Evolutionary conservation across 345 rosid genomes (phyloP), one percentile per base, ranked within the genome.

Genomic region (Camelina neglecta): DNA sequence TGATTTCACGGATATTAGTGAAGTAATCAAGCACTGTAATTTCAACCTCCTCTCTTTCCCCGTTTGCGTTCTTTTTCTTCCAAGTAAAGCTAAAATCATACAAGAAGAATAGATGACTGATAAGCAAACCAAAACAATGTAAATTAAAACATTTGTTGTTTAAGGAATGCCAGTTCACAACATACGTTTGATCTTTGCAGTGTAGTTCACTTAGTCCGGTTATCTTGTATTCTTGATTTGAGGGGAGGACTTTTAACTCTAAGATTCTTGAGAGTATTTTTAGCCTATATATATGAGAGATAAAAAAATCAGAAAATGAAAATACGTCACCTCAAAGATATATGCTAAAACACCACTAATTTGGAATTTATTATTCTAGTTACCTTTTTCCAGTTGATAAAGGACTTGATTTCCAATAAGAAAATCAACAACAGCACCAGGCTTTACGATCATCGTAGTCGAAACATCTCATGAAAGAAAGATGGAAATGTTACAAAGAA

Each of bases 11-110:
- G 39, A 80, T 38, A 31, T 45, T 11, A n/a, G 84, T 88, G 88
- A 87, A 93, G 62, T 93, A 90, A 21, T 90, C 90, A 69, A 80
- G 82, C 24, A 90, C 95, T 39, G 95, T 84, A 1, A 89, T 76
- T 78, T 90, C 96, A 64, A 77, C 35, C 1, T 64, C 12, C 41
- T 86, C 82, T 21, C 31, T 49, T 58, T 83, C 92, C 15, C 84
- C 92, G 33, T 81, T 79, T 7, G 60, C 83, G 60, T 76, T 75
- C 53, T 72, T 75, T 0, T 5, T 82, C 74, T 82, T 88, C 81
- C 77, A 84, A 66, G 79, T 55, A 82, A 90, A 91, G 70, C 98
- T 91, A 75, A 24, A 80, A 33, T n/a, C 77, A 79, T 2, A 33
- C 3, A 60, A 54, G 35, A 6, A n/a, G 2, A 47, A 47, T 16